phyloP scores from a whole-genome alignment of 768 basidiomycete genomes.

The Auriscalpium vulgare region DNA sequence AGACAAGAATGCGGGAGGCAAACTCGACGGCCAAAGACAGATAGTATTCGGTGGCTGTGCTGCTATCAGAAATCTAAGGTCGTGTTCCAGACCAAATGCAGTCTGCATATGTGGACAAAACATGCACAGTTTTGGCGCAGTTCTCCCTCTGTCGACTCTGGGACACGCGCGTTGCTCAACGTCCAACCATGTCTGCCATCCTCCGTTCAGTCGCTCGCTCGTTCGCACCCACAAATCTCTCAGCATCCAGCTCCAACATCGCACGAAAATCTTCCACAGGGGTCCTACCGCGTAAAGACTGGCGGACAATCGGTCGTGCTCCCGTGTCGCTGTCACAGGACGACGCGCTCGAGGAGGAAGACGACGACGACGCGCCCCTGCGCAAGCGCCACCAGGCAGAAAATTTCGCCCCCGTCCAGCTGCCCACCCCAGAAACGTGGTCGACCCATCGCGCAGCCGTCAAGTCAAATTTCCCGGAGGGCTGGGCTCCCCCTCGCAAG shows the following conservation, averaged over 20 bases:
- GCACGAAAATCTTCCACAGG: neutral
- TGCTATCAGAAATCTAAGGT: neutral
- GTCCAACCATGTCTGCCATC: neutral
- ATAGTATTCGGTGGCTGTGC: constrained; percentile 7
- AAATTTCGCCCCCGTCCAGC: constrained; percentile 4
- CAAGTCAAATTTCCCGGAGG: constrained; percentile 27
- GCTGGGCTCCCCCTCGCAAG: constrained; percentile 47
- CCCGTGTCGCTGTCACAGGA: constrained; percentile 1
- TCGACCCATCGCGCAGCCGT: constrained; percentile 25
- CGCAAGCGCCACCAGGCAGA: constrained; percentile 8
- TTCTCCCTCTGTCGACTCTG: too few species aligned
- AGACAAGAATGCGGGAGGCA: constrained; percentile 2
- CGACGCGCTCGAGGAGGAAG: neutral
- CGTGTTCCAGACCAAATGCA: neutral
- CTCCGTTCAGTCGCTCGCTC: neutral
- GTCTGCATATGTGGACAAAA: neutral
- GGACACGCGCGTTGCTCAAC: neutral
- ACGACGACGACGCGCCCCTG: neutral
- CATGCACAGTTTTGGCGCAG: neutral
- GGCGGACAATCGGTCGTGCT: constrained; percentile 8
- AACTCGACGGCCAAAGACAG: neutral
- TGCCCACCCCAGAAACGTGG: constrained; percentile 20
- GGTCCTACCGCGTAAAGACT: constrained; percentile 1
- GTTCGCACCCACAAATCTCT: neutral
- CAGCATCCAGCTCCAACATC: neutral